These are phyloP conservation scores for Quambalaria eucalypti DNA, from an alignment of 1,284 basidiomycete genomes.

Conservation along the genomic window DNA sequence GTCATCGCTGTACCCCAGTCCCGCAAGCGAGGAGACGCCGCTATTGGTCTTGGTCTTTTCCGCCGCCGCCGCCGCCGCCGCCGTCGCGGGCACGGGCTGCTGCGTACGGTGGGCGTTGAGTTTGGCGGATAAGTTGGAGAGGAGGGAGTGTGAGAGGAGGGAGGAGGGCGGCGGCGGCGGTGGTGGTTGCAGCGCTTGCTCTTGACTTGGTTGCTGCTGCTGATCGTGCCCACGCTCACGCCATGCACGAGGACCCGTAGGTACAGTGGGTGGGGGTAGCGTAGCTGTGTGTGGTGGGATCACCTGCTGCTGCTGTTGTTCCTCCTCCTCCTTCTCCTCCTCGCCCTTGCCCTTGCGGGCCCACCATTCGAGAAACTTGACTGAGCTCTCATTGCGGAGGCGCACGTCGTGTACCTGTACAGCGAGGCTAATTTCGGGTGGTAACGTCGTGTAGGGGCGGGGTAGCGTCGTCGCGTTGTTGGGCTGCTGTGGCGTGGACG, in stretches of 20 bases:
- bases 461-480: neutral
- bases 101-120: neutral
- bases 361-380: conserved; percentile 10
- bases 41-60: too few species aligned
- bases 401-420: neutral
- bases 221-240: neutral
- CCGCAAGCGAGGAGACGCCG: too few species aligned
- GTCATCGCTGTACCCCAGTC: too few species aligned
- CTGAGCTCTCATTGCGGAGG: conserved; percentile 9
- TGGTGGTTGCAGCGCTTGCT: neutral
- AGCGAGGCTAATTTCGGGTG: neutral
- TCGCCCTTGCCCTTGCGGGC: conserved; percentile 2
- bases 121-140: neutral
- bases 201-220: neutral
- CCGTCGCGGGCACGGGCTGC: neutral
- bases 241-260: neutral
- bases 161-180: neutral
- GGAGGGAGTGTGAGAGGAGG: neutral
- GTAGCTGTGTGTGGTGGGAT: neutral
- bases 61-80: neutral
- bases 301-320: neutral
- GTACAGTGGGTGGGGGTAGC: neutral
- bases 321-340: neutral
- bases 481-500: neutral
- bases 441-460: neutral